Evolutionary conservation across 768 basidiomycete genomes (phyloP), one percentile per base, ranked within the genome.

Genomic region (Hebeloma cylindrosporum): DNA sequence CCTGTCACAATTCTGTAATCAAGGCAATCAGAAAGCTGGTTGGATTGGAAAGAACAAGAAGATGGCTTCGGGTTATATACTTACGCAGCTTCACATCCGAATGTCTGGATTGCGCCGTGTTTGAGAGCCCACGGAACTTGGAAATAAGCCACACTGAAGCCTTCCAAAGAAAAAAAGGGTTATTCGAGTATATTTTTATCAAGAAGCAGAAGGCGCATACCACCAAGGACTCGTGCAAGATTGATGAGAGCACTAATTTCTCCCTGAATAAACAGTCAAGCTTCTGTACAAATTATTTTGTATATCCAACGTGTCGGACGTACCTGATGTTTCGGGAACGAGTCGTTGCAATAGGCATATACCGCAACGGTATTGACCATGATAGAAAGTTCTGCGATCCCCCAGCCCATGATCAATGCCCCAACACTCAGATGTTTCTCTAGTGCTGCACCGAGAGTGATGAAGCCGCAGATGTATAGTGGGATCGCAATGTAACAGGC

Each of bases 321-420:
- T 52, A 40, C 54, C 54, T 54, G 75, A 37, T 57, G 54, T 16
- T 52, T 57, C 1, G 63, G 52, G 48, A 61, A 63, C 10, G 54
- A 53, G 27, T 59, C 61, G 31, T 61, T 59, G 40, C 59, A 52
- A 40, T 64, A 78, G 57, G 61, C 60, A 69, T 80, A 84, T 14
- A 83, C 69, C 1, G 79, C 78, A 36, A 82, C 81, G 0, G 83
- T 85, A 56, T 71, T 77, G 45, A 84, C 71, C 71, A 84, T 74
- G 43, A 78, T 62, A 0, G 76, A 68, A 2, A 79, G 63, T 47
- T 80, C 70, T 1, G 80, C 74, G 41, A 84, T 75, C 7, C 78
- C 81, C 84, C 84, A 86, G 11, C 83, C 83, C 63, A 84, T 75
- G 40, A 85, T 68, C 20, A 85, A 56, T 1, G 74, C 79, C 3